A percentile compares a stretch with the other conserved stretches of the same genome.
Conservation (phyloP, 2,329 filamentous ascomycete genomes). For the Dactylella cylindrospora region DNA sequence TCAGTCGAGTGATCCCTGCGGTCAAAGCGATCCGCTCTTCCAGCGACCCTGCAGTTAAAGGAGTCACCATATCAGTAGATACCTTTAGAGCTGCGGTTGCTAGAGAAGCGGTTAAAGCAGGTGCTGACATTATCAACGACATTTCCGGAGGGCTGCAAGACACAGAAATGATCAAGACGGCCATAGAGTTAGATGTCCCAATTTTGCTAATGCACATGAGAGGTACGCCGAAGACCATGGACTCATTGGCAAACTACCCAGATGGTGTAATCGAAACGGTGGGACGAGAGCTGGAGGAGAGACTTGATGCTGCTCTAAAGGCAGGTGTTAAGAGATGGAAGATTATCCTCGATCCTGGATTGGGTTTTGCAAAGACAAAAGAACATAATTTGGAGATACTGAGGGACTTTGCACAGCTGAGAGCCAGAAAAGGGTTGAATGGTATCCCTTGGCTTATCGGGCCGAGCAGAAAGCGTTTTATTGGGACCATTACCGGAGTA, state of each 20-base stretch:
- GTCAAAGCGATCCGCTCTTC: conserved; percentile 72
- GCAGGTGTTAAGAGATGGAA: conserved; percentile 89
- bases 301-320: conserved; percentile 71
- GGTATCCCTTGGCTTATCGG: conserved; percentile 87
- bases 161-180: conserved; percentile 74
- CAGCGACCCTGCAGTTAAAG: conserved; percentile 57
- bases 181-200: conserved; percentile 74
- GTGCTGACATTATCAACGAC: conserved; percentile 93
- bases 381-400: conserved; percentile 81
- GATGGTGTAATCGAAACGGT: conserved; percentile 65
- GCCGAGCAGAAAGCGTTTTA: conserved; percentile 83
- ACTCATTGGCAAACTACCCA: conserved; percentile 66
- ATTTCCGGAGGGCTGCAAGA: conserved; percentile 82
- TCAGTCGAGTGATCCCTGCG: conserved; percentile 74
- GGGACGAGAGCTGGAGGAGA: conserved; percentile 66
- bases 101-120: conserved; percentile 70
- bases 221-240: conserved; percentile 82
- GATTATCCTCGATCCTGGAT: conserved; percentile 88
- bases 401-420: conserved; percentile 65
- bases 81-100: conserved; percentile 88
- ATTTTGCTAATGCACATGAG: conserved; percentile 93
- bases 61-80: conserved; percentile 67
- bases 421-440: conserved; percentile 64
- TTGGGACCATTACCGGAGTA: conserved; percentile 79
- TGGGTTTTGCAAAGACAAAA: conserved; percentile 86